Evolutionary conservation across 257 asterid species (phyloP).

Genomic region (Striga asiatica): DNA sequence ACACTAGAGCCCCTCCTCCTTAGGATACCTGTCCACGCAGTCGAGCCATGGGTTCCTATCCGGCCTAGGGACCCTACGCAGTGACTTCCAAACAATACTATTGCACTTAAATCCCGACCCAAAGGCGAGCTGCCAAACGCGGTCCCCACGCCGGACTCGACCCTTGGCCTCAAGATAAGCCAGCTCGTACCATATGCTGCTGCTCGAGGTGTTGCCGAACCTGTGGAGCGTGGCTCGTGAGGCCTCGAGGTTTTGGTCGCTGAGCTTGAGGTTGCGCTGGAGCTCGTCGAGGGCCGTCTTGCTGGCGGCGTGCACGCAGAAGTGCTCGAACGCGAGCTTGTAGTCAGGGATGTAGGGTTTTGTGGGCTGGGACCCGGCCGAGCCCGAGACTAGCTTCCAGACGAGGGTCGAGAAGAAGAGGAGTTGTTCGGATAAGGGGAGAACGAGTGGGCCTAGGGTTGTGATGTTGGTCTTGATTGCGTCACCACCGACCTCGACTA

Average conservation of each 20-base stretch:
- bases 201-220: slow-evolving; percentile 91
- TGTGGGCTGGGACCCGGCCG: slow-evolving; percentile 18
- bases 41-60: slow-evolving; percentile 65
- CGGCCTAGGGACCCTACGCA: slow-evolving; percentile 32
- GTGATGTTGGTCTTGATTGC: slow-evolving; percentile 91
- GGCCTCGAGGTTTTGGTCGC: slow-evolving; percentile 64
- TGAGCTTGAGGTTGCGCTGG: slow-evolving; percentile 75
- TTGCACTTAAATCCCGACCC: slow-evolving; percentile 97
- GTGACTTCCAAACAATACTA: slow-evolving; percentile 76
- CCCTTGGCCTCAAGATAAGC: slow-evolving; percentile 89
- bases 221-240: slow-evolving; percentile 67
- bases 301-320: slow-evolving; percentile 86
- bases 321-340: slow-evolving; percentile 93
- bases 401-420: slow-evolving; percentile 58
- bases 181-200: slow-evolving; percentile 92
- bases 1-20: too few species aligned
- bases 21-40: slow-evolving; percentile 48
- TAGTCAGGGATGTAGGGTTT: slow-evolving; percentile 92
- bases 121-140: slow-evolving; percentile 86
- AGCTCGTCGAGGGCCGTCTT: slow-evolving; percentile 79
- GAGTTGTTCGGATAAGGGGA: slow-evolving; percentile 56
- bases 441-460: slow-evolving; percentile 69
- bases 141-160: slow-evolving; percentile 52
- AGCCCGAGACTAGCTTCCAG: slow-evolving; percentile 42
- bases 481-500: slow-evolving; percentile 73